Evolutionary conservation across 2,329 filamentous ascomycete genomes (phyloP).

Genomic region (Talaromyces amestolkiae): DNA sequence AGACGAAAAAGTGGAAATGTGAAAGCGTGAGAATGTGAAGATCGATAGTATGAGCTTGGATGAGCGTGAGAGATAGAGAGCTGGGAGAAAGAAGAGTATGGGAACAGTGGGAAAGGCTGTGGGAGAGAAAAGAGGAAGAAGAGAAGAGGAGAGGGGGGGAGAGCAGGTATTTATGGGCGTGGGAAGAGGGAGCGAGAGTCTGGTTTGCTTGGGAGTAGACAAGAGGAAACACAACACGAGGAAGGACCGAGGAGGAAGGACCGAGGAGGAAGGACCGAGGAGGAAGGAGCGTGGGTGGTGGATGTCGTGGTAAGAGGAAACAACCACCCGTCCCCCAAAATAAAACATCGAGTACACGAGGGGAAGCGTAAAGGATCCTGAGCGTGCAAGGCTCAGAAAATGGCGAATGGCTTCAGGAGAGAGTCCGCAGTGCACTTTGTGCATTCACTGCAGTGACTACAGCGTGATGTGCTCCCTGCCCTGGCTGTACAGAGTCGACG

Average conservation of each 20-base stretch:
- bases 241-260: not conserved
- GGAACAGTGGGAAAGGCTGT: not conserved
- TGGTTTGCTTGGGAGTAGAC: not conserved
- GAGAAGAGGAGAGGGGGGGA: slow-evolving; percentile 10
- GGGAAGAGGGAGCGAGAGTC: not conserved
- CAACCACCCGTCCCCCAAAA: not conserved
- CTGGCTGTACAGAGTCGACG: too few species aligned
- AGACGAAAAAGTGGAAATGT: not conserved
- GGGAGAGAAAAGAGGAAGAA: slow-evolving; percentile 2
- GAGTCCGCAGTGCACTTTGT: too few species aligned
- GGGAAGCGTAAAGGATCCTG: not conserved
- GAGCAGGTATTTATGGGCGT: slow-evolving; percentile 3
- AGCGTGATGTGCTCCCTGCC: too few species aligned
- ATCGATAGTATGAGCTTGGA: not conserved
- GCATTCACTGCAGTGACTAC: too few species aligned
- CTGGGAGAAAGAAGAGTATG: not conserved
- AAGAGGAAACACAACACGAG: not conserved
- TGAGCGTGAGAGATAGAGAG: not conserved
- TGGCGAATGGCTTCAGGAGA: too few species aligned
- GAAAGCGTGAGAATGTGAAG: not conserved
- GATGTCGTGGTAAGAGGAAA: not conserved
- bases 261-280: not conserved
- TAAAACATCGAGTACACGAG: not conserved
- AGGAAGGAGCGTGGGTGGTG: not conserved
- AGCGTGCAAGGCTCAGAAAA: too few species aligned